Evolutionary conservation across 163 green algal species (phyloP), one percentile per base, ranked within the genome.

Genomic region (Prototheca cutis): DNA sequence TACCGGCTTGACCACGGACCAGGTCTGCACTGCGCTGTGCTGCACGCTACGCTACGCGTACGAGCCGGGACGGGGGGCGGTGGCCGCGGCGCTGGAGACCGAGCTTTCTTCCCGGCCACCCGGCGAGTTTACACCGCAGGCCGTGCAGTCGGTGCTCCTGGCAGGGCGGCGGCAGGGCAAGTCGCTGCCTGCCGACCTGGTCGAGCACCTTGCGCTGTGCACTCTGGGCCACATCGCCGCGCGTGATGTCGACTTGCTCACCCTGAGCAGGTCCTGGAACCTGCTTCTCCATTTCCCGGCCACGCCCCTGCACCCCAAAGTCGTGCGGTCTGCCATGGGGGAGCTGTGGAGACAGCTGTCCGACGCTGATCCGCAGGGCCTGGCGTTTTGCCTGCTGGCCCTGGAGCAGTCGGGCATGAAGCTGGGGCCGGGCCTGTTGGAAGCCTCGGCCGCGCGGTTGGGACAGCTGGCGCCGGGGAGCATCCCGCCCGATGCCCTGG

Each of bases 271-370:
- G 6, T 21, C 10, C 2, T 28, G 17, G 6, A 56, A 69, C 42
- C 5, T 69, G 23, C 8, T 59, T 8, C 30, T 69, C 54, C 56
- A 48, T 45, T 27, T 34, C 7, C 48, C 42, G 6, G 54, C 63
- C 48, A 58, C 24, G 8, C 30, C 40, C 36, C 58, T 59, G 3
- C 56, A 65, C 29, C 48, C 47, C 3, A 2, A 10, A 10, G 1
- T 48, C 4, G 8, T 4, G 19, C 15, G 39, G 18, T 29, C n/a
- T 4, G 54, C 31, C 17, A 23, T 13, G 2, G 33, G 5, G 10
- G 4, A 6, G 13, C 17, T 34, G 7, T 49, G 34, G 32, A 21
- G 34, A n/a, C 18, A 21, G 34, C 30, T 61, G 10, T 8, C 4
- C 23, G n/a, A 48, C 17, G n/a, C 29, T 18, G 8, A 49, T 17